Evolutionary conservation across 768 basidiomycete genomes (phyloP), one percentile per base, ranked within the genome.

Genomic region (Phlebiopsis gigantea): DNA sequence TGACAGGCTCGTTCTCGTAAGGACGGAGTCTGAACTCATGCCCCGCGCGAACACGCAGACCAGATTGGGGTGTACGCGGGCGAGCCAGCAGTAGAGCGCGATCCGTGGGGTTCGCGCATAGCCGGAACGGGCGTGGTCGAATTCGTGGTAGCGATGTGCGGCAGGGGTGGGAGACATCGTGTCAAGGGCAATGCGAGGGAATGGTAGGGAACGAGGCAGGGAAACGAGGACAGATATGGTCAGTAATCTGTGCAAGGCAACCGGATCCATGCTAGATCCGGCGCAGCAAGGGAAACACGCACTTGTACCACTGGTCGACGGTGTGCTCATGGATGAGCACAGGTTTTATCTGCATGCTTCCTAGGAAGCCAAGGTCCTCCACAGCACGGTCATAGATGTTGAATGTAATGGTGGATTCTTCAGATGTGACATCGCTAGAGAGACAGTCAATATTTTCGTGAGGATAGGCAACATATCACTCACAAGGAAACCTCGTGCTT

Each of bases 401-500:
- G 72, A 97, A 81, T 21, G 87, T 85, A 69, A 98, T 81, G 24
- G 84, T 71, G 10, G 93, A 95, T 47, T 84, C 79, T 62, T 90
- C 87, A 10, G 91, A 91, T 25, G 92, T 98, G 53, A 98, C 89
- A 72, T 99, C 97, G 79, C 96, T 98, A 70, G 31, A 41, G 34
- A 19, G 30, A 47, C 49, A 30, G 57, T 22, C 43, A 28, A 17
- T 43, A 25, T 21, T 28, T 62, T 24, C 60, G 53, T 28, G 47
- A 30, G 39, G 21, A 39, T n/a, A n/a, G 57, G 58, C 51, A 57
- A 58, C 21, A 24, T 39, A 42, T n/a, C 7, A 80, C 95, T 73
- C 72, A 98, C 96, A 99, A 99, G 44, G 91, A 87, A 30, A 98
- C 97, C 70, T 98, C 90, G 70, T 98, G 96, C 74, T 99, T 99